A percentile compares a stretch with the other conserved stretches of the same genome.
Evolutionary conservation across 2,329 filamentous ascomycete genomes (phyloP).

Genomic region (Eutypella sp.): DNA sequence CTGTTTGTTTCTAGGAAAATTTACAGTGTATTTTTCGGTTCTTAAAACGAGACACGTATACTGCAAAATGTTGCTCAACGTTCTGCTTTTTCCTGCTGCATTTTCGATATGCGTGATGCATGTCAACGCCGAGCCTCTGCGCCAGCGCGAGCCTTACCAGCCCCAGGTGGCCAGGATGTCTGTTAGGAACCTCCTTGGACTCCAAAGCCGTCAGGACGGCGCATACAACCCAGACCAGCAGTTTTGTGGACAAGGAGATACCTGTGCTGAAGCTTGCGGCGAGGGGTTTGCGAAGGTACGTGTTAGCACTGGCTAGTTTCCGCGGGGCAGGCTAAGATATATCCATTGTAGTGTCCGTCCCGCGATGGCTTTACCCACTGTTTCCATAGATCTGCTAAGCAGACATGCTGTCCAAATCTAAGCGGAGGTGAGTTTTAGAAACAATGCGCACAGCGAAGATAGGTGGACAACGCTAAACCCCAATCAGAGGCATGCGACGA

Average conservation of each 20-base stretch:
- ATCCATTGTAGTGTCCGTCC: slow-evolving; percentile 16
- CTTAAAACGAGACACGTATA: not conserved
- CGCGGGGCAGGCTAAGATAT: not conserved
- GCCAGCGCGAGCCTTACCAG: slow-evolving; percentile 21
- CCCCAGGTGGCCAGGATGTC: slow-evolving; percentile 22
- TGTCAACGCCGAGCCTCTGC: slow-evolving; percentile 17
- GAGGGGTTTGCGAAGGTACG: slow-evolving; percentile 23
- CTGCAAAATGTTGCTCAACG: slow-evolving; percentile 17
- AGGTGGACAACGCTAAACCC: slow-evolving; percentile 2
- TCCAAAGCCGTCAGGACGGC: slow-evolving; percentile 16
- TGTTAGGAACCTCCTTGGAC: slow-evolving; percentile 19
- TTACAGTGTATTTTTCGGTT: not conserved
- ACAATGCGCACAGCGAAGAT: slow-evolving; percentile 1
- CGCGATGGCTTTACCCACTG: slow-evolving; percentile 50
- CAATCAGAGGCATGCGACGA: slow-evolving; percentile 53
- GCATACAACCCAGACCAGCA: slow-evolving; percentile 25
- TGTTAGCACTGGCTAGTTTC: not conserved
- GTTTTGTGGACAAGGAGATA: slow-evolving; percentile 22
- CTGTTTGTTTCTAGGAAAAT: not conserved
- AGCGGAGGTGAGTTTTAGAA: slow-evolving; percentile 48
- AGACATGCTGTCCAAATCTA: slow-evolving; percentile 54
- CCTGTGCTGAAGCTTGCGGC: slow-evolving; percentile 30
- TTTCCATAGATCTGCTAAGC: slow-evolving; percentile 46
- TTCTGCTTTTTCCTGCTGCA: slow-evolving; percentile 17
- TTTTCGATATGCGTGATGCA: slow-evolving; percentile 19